A percentile compares a stretch with the other conserved stretches of the same genome.
Evolutionary conservation across 768 basidiomycete species (phyloP).

Genomic region (Tricholoma hemisulphureum): DNA sequence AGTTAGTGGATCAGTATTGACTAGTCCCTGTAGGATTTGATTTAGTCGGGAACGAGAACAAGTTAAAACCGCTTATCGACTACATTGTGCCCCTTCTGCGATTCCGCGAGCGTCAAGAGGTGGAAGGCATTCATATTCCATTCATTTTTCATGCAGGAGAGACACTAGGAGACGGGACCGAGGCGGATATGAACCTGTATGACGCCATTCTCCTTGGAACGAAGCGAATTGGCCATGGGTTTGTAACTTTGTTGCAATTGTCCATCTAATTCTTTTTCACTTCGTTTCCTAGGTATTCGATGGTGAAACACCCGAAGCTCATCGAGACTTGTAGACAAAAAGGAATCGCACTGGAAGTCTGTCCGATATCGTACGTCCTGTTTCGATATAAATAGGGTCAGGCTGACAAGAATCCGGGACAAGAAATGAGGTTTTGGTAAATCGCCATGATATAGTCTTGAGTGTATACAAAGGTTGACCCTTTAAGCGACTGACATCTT

Average conservation of each 20-base stretch:
- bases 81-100: conserved; percentile 60
- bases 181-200: conserved; percentile 70
- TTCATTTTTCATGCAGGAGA: conserved; percentile 83
- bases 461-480: background rate
- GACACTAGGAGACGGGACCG: conserved; percentile 72
- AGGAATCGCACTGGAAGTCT: conserved; percentile 68
- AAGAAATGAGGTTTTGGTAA: conserved; percentile 74
- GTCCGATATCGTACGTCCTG: conserved; percentile 74
- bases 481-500: conserved; percentile 64
- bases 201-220: conserved; percentile 79
- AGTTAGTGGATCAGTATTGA: background rate
- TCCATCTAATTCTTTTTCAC: background rate
- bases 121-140: conserved; percentile 62
- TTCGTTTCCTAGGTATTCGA: conserved; percentile 54
- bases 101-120: conserved; percentile 57
- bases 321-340: conserved; percentile 64
- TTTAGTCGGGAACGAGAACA: conserved; percentile 75
- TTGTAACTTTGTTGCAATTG: conserved; percentile 3
- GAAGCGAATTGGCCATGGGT: conserved; percentile 83
- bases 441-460: conserved; percentile 3
- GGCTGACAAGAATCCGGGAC: background rate
- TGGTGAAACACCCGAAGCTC: conserved; percentile 74
- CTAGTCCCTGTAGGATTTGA: conserved; percentile 57
- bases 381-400: background rate
- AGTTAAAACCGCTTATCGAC: conserved; percentile 53